phyloP scores from a whole-genome alignment of 2,329 filamentous ascomycete genomes.

The Hysterium pulicare region DNA sequence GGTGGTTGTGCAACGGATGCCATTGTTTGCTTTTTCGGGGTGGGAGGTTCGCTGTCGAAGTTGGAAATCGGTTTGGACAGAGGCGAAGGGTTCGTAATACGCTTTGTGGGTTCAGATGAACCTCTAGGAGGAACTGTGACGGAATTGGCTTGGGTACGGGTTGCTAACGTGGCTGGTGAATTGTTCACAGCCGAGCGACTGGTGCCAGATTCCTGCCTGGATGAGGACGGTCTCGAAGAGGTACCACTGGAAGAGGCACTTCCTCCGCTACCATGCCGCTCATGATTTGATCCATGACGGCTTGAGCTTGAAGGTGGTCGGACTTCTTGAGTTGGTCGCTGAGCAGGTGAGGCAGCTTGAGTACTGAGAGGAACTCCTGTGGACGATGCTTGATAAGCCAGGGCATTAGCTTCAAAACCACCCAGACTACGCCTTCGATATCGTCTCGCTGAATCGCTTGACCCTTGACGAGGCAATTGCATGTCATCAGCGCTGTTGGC shows the following conservation, averaged over 20 bases:
- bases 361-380: slow-evolving; percentile 10
- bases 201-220: slow-evolving; percentile 20
- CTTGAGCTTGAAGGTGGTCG: slow-evolving; percentile 29
- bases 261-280: slow-evolving; percentile 37
- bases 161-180: not conserved
- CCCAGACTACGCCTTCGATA: slow-evolving; percentile 82
- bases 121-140: slow-evolving; percentile 29
- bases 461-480: slow-evolving; percentile 55
- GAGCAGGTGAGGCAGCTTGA: slow-evolving; percentile 13
- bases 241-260: slow-evolving; percentile 31
- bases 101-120: slow-evolving; percentile 41
- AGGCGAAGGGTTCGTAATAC: slow-evolving; percentile 44
- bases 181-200: slow-evolving; percentile 7
- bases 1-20: slow-evolving; percentile 11
- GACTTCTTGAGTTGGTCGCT: slow-evolving; percentile 16
- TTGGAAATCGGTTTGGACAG: slow-evolving; percentile 44
- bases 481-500: slow-evolving; percentile 68
- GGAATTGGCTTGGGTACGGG: slow-evolving; percentile 7
- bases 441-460: slow-evolving; percentile 68
- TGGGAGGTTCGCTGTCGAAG: slow-evolving; percentile 23
- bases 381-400: slow-evolving; percentile 16
- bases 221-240: slow-evolving; percentile 28
- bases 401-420: slow-evolving; percentile 49
- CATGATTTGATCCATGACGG: slow-evolving; percentile 30
- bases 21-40: slow-evolving; percentile 13